Evolutionary conservation across 139 green algal species (phyloP).

Genomic region (Tetradesmus obliquus): DNA sequence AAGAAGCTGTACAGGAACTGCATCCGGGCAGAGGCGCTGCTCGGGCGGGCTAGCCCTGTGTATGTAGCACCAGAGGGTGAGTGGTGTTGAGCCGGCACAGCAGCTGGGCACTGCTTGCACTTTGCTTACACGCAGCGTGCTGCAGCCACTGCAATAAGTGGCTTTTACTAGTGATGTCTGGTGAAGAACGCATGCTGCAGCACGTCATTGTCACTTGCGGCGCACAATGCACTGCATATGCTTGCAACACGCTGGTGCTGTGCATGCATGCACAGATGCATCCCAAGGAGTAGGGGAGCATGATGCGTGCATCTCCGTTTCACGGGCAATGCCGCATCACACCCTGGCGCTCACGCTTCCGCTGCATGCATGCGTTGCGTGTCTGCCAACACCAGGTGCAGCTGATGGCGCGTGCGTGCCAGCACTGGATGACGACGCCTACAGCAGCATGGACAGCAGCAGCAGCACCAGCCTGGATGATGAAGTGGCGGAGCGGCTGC

Average conservation of each 20-base stretch:
- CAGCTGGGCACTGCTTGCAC: background rate
- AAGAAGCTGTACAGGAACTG: constrained; percentile 88
- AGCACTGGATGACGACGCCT: background rate
- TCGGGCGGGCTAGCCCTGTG: constrained; percentile 64
- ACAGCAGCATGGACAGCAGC: constrained; percentile 30
- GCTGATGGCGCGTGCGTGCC: background rate
- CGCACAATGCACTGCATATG: no score
- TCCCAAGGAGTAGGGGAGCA: no score
- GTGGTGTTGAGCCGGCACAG: background rate
- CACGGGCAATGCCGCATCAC: no score
- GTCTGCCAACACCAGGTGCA: background rate
- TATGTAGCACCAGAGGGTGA: constrained; percentile 56
- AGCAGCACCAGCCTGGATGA: constrained; percentile 13
- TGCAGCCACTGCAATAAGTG: background rate
- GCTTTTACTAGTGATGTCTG: no score
- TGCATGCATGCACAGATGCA: no score
- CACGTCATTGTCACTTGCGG: no score
- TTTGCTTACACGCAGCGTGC: background rate
- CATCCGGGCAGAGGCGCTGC: constrained; percentile 71
- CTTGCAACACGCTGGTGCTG: no score
- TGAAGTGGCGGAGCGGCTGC: constrained; percentile 39
- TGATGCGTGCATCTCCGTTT: no score
- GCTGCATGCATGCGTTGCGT: background rate
- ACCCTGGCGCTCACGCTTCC: no score
- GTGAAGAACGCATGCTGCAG: no score